Evolutionary conservation across 768 basidiomycete genomes (phyloP), one percentile per base, ranked within the genome.

Genomic region (Imleria badia): DNA sequence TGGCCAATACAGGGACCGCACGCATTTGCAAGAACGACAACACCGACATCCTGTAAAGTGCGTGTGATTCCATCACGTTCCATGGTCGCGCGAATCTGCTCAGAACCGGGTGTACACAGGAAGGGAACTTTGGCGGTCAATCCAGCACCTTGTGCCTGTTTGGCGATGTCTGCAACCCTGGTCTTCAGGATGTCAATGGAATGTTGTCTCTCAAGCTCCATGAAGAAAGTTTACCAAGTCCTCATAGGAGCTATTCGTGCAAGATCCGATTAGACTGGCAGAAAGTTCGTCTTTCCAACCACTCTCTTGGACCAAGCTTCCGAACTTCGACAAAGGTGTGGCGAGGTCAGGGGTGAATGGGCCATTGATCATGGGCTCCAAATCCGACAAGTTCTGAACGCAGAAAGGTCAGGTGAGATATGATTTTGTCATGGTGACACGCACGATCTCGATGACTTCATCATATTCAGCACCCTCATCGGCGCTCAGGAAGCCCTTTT

Each of bases 1-100:
- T 98, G 96, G 43, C 97, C 97, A 62, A 98, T 99, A 69, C 97
- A 99, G 23, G 97, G 97, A 48, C 97, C 97, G 62, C 97, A 99
- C 4, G 97, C 97, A 71, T 99, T 99, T 7, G 97, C 95, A 34
- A 99, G 78, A 22, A 99, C 96, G 48, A 87, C 79, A 3, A 91
- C 97, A n/a, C 97, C 97, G 48, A 98, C 89, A 62, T 85, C 85
- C 71, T 96, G 81, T 39, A 99, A 75, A 34, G 81, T 80, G 13
- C 81, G 77, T 23, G 93, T 97, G 42, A 98, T 81, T 30, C 87
- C 81, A 68, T 99, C 97, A 34, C 95, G 85, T 73, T 98, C 94
- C 77, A 98, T 94, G 0, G 97, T 99, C 1, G 97, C 97, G 45
- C 96, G 83, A 61, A 99, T 98, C 65, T 97, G 90, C 67, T 99